These are phyloP conservation scores for Neonectria sp. DNA, from an alignment of 2,329 filamentous ascomycete species.

Conservation along the genomic window DNA sequence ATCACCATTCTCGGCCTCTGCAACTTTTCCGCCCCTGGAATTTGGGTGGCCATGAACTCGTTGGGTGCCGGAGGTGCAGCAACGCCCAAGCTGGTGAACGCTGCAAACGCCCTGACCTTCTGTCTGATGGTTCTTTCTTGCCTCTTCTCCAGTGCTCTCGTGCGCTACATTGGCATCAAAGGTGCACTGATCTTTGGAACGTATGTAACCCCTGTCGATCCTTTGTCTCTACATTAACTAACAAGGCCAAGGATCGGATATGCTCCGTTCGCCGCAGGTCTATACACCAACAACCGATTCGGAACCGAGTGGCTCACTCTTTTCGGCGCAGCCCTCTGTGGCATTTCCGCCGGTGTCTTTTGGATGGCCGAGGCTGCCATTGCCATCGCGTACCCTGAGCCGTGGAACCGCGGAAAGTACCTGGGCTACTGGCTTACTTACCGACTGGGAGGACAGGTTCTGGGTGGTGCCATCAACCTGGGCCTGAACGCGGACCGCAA, in stretches of 20 bases:
- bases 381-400: slow-evolving; percentile 80
- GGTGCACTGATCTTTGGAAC: slow-evolving; percentile 80
- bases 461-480: slow-evolving; percentile 81
- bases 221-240: neutral
- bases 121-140: slow-evolving; percentile 82
- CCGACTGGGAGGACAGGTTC: slow-evolving; percentile 74
- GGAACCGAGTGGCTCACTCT: slow-evolving; percentile 79
- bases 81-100: slow-evolving; percentile 77
- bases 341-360: slow-evolving; percentile 79
- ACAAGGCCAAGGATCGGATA: slow-evolving; percentile 69
- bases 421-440: slow-evolving; percentile 78
- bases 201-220: slow-evolving; percentile 49
- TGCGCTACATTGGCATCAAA: slow-evolving; percentile 79
- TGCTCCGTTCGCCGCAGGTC: slow-evolving; percentile 78
- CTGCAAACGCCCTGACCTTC: slow-evolving; percentile 80
- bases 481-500: slow-evolving; percentile 73
- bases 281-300: slow-evolving; percentile 81
- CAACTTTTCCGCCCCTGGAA: slow-evolving; percentile 79
- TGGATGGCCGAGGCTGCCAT: slow-evolving; percentile 85
- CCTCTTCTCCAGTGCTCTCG: slow-evolving; percentile 74
- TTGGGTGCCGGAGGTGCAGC: slow-evolving; percentile 79
- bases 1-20: slow-evolving; percentile 79
- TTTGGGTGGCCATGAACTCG: slow-evolving; percentile 82
- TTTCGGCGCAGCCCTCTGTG: slow-evolving; percentile 78
- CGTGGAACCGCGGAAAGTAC: slow-evolving; percentile 75